These are phyloP conservation scores for Lizanozyma gosingica DNA, from an alignment of 1,139 yeast genomes.

Conservation along the genomic window DNA sequence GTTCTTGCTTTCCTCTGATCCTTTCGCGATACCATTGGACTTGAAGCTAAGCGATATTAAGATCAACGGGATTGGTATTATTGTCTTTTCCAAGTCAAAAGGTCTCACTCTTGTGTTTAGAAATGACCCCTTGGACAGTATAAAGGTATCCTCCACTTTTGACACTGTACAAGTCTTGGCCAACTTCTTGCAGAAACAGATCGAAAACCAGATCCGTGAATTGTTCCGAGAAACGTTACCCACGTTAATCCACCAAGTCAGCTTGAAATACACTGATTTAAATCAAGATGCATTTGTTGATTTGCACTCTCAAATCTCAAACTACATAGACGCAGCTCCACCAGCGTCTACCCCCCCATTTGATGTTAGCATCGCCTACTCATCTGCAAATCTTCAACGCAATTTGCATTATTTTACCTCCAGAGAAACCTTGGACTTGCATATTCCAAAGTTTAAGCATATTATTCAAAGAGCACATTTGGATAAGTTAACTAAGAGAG, in stretches of 20 bases:
- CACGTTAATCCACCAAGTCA: slow-evolving; percentile 65
- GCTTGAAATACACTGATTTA: slow-evolving; percentile 59
- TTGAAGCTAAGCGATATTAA: slow-evolving; percentile 65
- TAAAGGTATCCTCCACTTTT: slow-evolving; percentile 75
- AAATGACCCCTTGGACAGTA: slow-evolving; percentile 79
- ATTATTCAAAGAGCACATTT: slow-evolving; percentile 47
- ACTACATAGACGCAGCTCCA: slow-evolving; percentile 4
- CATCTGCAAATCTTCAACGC: slow-evolving; percentile 13
- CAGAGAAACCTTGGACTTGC: slow-evolving; percentile 68
- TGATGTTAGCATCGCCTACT: slow-evolving; percentile 3
- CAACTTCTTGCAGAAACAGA: slow-evolving; percentile 69
- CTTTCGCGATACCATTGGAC: slow-evolving; percentile 72
- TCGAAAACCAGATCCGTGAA: slow-evolving; percentile 72
- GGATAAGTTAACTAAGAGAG: slow-evolving; percentile 30
- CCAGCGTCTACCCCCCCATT: slow-evolving; percentile 6
- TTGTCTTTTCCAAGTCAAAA: slow-evolving; percentile 73
- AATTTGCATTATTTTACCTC: slow-evolving; percentile 60
- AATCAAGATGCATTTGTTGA: slow-evolving; percentile 27
- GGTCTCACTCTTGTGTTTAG: slow-evolving; percentile 82
- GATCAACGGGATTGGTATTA: slow-evolving; percentile 73
- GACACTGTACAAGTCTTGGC: slow-evolving; percentile 82
- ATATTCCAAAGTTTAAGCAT: slow-evolving; percentile 49
- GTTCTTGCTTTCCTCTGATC: slow-evolving; percentile 57
- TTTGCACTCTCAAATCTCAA: slow-evolving; percentile 18
- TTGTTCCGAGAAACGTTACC: slow-evolving; percentile 81